phyloP scores from a whole-genome alignment of 805 yeast genomes.

The Teunomyces tritomae region DNA sequence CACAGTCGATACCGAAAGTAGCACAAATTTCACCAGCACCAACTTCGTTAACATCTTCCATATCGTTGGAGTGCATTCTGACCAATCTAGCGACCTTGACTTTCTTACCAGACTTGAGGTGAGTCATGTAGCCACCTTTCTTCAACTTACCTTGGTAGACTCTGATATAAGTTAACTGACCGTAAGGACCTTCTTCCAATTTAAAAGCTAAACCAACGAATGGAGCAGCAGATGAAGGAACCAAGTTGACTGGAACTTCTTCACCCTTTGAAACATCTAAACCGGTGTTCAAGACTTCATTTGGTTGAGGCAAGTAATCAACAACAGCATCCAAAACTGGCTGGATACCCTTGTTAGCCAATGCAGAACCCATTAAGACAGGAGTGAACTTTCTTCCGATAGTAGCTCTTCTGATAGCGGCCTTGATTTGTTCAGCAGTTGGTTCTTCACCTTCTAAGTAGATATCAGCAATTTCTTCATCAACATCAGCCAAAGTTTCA shows the following conservation, averaged over 20 bases:
- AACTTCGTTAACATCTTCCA: slow-evolving; percentile 96
- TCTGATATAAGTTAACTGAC: slow-evolving; percentile 94
- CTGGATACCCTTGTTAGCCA: slow-evolving; percentile 95
- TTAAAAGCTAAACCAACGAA: slow-evolving; percentile 98
- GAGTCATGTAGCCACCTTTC: slow-evolving; percentile 86
- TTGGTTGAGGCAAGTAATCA: slow-evolving; percentile 93
- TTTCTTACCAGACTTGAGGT: slow-evolving; percentile 88
- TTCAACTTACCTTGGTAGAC: slow-evolving; percentile 94
- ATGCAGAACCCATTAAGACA: slow-evolving; percentile 99
- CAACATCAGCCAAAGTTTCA: slow-evolving; percentile 96
- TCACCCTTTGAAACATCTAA: slow-evolving; percentile 63
- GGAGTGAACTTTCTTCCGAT: slow-evolving; percentile 96
- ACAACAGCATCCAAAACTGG: slow-evolving; percentile 94
- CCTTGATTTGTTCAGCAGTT: slow-evolving; percentile 74
- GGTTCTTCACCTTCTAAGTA: slow-evolving; percentile 90
- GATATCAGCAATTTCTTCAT: slow-evolving; percentile 94
- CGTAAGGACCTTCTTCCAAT: slow-evolving; percentile 96
- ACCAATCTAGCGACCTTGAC: slow-evolving; percentile 87
- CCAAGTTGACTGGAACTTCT: slow-evolving; percentile 60
- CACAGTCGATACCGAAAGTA: slow-evolving; percentile 97
- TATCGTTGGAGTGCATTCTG: slow-evolving; percentile 97
- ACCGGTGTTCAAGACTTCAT: slow-evolving; percentile 88
- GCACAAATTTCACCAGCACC: slow-evolving; percentile 99
- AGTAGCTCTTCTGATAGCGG: slow-evolving; percentile 91
- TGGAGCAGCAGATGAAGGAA: slow-evolving; percentile 72